A percentile compares a stretch with the other conserved stretches of the same genome.
Conservation (phyloP, 1,284 basidiomycete species). For the Cutaneotrichosporon arboriforme region DNA sequence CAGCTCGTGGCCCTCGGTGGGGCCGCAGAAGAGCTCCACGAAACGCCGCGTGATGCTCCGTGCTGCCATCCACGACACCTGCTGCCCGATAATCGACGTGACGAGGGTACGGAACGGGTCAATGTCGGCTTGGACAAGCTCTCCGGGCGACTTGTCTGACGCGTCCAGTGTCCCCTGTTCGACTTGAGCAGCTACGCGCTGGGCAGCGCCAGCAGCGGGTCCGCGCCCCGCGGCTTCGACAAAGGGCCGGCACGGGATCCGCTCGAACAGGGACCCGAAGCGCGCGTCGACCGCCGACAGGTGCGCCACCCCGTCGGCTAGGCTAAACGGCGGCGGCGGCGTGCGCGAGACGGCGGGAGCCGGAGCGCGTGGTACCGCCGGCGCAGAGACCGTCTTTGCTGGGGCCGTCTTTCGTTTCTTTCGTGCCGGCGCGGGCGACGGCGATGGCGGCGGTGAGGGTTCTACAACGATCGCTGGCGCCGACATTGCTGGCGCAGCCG, state of each 20-base stretch:
- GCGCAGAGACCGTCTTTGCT: not conserved
- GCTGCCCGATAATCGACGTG: conserved; percentile 72
- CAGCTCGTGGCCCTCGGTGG: conserved; percentile 3
- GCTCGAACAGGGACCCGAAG: conserved; percentile 62
- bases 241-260: conserved; percentile 36
- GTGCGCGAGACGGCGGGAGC: not conserved
- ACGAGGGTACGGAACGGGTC: conserved; percentile 56
- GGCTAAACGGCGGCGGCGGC: conserved; percentile 54
- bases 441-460: not conserved
- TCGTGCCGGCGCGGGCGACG: not conserved
- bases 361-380: not conserved
- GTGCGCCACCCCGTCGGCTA: conserved; percentile 67
- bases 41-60: conserved; percentile 80
- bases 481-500: not conserved
- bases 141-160: not conserved
- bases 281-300: conserved; percentile 63
- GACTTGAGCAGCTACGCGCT: not conserved
- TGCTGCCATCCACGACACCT: conserved; percentile 87
- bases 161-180: not conserved
- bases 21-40: conserved; percentile 63
- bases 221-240: not conserved
- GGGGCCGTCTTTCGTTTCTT: not conserved
- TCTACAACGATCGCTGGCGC: not conserved
- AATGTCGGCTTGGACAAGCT: conserved; percentile 15
- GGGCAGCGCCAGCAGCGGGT: not conserved